Evolutionary conservation across 2,329 filamentous ascomycete species (phyloP), one percentile per base, ranked within the genome.

Genomic region (Fusarium pilosicola): DNA sequence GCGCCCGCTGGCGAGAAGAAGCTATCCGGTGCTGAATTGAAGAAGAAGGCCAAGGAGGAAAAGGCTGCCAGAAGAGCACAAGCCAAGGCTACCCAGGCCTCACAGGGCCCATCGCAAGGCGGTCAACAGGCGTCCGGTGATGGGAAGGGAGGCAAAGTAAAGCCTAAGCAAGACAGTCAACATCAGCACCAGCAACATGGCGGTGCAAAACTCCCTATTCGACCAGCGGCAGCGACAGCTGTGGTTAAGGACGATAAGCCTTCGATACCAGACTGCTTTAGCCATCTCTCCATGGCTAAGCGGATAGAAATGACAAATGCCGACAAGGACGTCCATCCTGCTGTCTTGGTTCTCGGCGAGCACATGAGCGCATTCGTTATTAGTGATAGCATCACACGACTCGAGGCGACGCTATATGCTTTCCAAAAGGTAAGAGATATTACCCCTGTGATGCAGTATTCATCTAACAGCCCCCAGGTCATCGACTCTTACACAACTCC

Each of bases 401-500:
- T 97, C 77, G 92, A 97, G 72, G 93, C 94, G 38, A 98, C 95
- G 77, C 85, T 99, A 51, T 84, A 96, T 74, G 95, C 94, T 4
- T 97, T 99, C 81, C 97, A 97, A 81, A 91, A 92, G 85, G 94
- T 95, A 81, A 24, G 77, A 48, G 22, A 17, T 3, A 30, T 55
- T 57, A 34, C 26, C 39, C 68, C 62, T 62, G 79, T 12, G 17
- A 58, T 74, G 26, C 9, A 15, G 22, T 32, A 15, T 42, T 5
- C 13, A 41, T 49, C 71, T 42, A 68, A 74, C 63, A 24, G 12
- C 15, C 15, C 15, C 11, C 78, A 97, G 91, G 94, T 98, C 72
- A 96, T 99, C 72, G 90, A 94, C 79, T 92, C 94, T n/a, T 99
- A 99, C 83, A 93, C 91, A 52, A 98, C 96, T 3, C 96, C 96